These are phyloP conservation scores for Drechslerella stenobrocha DNA, from an alignment of 2,329 filamentous ascomycete genomes.

Conservation along the genomic window DNA sequence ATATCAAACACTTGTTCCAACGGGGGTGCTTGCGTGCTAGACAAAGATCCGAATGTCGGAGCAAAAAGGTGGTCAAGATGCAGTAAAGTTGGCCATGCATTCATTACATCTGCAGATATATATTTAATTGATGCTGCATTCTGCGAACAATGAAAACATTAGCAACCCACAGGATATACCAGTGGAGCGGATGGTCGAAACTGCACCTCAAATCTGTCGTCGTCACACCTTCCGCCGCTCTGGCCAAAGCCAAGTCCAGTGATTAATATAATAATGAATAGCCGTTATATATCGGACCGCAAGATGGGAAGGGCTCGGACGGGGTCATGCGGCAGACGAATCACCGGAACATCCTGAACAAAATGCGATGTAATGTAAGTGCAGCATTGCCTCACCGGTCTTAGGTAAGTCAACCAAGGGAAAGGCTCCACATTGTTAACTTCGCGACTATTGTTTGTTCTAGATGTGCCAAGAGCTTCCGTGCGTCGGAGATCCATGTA, in stretches of 20 bases:
- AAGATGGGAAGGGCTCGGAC: slow-evolving; percentile 28
- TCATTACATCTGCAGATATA: no score
- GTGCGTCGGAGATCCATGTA: slow-evolving; percentile 28
- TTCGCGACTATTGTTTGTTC: slow-evolving; percentile 32
- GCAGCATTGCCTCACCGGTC: slow-evolving; percentile 15
- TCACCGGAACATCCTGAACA: slow-evolving; percentile 12
- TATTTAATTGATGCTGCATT: no score
- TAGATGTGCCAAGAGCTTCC: slow-evolving; percentile 49
- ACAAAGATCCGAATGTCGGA: no score
- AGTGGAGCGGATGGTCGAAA: not conserved
- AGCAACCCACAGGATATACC: not conserved
- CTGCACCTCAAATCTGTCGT: no score
- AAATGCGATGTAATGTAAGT: slow-evolving; percentile 5
- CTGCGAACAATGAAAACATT: slow-evolving; percentile 23
- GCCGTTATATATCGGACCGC: slow-evolving; percentile 33
- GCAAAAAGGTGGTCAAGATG: slow-evolving; percentile 29
- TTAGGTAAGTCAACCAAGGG: not conserved
- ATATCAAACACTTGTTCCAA: no score
- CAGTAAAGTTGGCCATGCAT: slow-evolving; percentile 41
- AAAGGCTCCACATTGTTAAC: slow-evolving; percentile 24
- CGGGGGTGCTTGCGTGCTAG: not conserved
- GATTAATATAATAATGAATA: slow-evolving; percentile 30
- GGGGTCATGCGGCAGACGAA: slow-evolving; percentile 47
- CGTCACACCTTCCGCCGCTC: no score
- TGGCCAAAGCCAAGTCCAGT: not conserved